Evolutionary conservation across 2,329 filamentous ascomycete species (phyloP).

Genomic region (Sporothrix brunneoviolacea): DNA sequence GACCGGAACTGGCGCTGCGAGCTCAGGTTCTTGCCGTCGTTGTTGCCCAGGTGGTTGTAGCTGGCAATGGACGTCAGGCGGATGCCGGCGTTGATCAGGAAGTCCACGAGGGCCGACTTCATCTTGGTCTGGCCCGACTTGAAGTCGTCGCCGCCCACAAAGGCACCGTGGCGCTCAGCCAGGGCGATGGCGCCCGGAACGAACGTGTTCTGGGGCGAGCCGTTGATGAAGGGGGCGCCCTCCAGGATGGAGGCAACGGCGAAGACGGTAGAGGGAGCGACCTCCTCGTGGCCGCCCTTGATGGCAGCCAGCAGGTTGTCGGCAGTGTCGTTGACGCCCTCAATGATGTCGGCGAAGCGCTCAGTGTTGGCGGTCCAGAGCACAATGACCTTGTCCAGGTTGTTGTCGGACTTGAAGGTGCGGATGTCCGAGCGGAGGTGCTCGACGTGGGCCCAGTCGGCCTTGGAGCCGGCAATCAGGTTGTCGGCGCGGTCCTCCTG

Average conservation of each 20-base stretch:
- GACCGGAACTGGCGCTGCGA: conserved; percentile 98
- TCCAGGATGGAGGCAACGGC: conserved; percentile 92
- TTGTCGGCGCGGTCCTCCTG: conserved; percentile 97
- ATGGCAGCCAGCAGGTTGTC: conserved; percentile 89
- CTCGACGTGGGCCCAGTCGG: conserved; percentile 81
- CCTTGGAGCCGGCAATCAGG: conserved; percentile 73
- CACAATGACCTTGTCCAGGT: conserved; percentile 90
- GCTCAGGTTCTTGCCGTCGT: conserved; percentile 97
- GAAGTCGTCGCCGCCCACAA: conserved; percentile 98
- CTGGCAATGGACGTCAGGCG: conserved; percentile 97
- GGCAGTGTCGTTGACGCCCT: conserved; percentile 91
- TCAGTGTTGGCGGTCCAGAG: conserved; percentile 99
- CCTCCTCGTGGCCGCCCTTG: conserved; percentile 76
- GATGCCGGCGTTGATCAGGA: conserved; percentile 97
- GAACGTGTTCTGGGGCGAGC: conserved; percentile 98
- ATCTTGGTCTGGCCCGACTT: conserved; percentile 99
- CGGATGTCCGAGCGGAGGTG: conserved; percentile 89
- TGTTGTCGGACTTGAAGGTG: conserved; percentile 81
- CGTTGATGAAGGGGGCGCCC: conserved; percentile 91
- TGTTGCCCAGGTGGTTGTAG: conserved; percentile 99
- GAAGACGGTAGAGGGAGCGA: conserved; percentile 94
- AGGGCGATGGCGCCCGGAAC: conserved; percentile 87
- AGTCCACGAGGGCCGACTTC: conserved; percentile 98
- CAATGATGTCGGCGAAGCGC: conserved; percentile 81
- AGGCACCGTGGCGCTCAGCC: conserved; percentile 77